Evolutionary conservation across 2,329 filamentous ascomycete species (phyloP), one percentile per base, ranked within the genome.

Genomic region (Paradendryphiella salina): DNA sequence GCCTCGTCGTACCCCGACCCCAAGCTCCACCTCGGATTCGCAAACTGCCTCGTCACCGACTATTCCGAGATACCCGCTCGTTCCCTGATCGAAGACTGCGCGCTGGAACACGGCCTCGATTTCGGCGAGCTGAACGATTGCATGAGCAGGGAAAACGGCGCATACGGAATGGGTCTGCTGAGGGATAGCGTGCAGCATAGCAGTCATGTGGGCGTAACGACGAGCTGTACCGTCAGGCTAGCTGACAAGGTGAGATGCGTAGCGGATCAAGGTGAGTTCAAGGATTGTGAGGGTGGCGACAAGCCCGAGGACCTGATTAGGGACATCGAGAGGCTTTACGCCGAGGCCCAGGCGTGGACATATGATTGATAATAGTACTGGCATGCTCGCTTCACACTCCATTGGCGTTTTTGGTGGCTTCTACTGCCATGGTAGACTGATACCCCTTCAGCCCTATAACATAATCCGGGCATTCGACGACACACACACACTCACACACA

Each of bases 1-100:
- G 86, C 86, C 52, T 80, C 87, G 57, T 81, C 94, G 26, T 94
- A 94, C 67, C 88, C 89, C 23, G 85, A 92, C 59, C 89, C 89
- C 26, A 94, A 96, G 75, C 89, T 86, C 59, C 92, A 88, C 65
- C 85, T 99, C 17, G 93, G 93, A 54, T 99, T 97, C 75, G 87
- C 90, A 50, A 94, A 95, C 82, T 99, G 94, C 76, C 76, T 99
- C 50, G 85, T 86, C 17, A 82, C 81, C 56, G 83, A 91, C 55
- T 99, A 92, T 73, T 47, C 79, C 17, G 74, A 85, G 6, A 96
- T 99, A 28, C 93, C 94, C 1, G 79, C 89, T 28, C 83, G 87
- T 42, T 80, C 81, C n/a, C 81, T 96, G 14, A 82, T 96, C 33
- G 82, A 95, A 70, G 85, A 90, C 69, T 99, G 94, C 71, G 90